Evolutionary conservation across 2,329 filamentous ascomycete species (phyloP), one percentile per base, ranked within the genome.

Genomic region (Aspergillus melleus): DNA sequence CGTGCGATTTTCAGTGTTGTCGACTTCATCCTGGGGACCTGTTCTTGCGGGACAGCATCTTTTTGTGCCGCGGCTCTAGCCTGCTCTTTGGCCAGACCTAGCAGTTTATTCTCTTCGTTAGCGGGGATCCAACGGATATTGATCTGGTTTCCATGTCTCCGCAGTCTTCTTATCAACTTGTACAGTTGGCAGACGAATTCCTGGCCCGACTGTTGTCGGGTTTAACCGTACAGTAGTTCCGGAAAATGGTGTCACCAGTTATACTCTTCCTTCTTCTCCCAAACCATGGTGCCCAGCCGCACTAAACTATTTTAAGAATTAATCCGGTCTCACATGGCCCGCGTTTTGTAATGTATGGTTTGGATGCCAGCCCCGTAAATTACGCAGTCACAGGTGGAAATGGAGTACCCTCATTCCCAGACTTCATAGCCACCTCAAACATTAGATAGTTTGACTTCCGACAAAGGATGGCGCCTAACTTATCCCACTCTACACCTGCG

Each of bases 151-250:
- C 62, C 58, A 44, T 66, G 49, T 52, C 55, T 68, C 58, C 50
- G 52, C 52, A 68, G 52, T 55, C 52, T 66, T 60, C 50, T 62
- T 24, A 70, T 66, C 30, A 60, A 57, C 55, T 66, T 64, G 49
- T 71, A 71, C 24, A 64, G 61, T 55, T 66, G 51, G 53, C 49
- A 57, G 54, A 70, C 26, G n/a, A 61, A 57, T 61, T 59, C 60
- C 61, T 70, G 60, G 53, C 59, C 65, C 11, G 61, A 70, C 55
- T 70, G 55, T 60, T 67, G 59, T 57, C 54, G 61, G n/a, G n/a
- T n/a, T n/a, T n/a, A n/a, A n/a, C n/a, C n/a, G n/a, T n/a, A n/a
- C 39, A 20, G 22, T 54, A 22, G 10, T 36, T 22, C 4, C 52
- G 11, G 32, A 54, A 54, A 12, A 54, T 22, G n/a, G 12, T 54